These are phyloP conservation scores for Trametes cingulata DNA, from an alignment of 768 basidiomycete genomes.

Conservation along the genomic window DNA sequence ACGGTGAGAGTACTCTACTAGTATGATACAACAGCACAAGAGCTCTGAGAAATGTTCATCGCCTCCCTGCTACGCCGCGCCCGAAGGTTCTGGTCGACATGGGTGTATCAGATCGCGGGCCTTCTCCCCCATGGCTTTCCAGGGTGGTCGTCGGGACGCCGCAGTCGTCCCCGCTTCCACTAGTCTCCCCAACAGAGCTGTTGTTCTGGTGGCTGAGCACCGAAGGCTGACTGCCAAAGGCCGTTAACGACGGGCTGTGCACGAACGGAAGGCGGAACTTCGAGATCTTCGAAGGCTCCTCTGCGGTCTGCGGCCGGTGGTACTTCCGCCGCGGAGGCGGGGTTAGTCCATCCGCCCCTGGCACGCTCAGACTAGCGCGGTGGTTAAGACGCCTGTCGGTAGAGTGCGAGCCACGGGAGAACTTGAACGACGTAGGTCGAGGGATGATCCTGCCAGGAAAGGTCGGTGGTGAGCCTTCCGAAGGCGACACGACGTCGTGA, in stretches of 20 bases:
- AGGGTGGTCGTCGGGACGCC: neutral
- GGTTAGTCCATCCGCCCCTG: neutral
- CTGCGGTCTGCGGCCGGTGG: neutral
- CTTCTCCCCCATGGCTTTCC: conserved; percentile 1
- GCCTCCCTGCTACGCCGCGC: neutral
- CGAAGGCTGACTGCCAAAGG: conserved; percentile 18
- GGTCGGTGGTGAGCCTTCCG: neutral
- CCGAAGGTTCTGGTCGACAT: conserved; percentile 16
- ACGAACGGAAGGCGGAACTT: conserved; percentile 10
- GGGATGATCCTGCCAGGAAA: conserved; percentile 4
- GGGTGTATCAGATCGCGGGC: conserved; percentile 8
- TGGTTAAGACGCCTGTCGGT: neutral
- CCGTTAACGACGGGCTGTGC: conserved; percentile 23
- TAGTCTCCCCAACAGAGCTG: neutral
- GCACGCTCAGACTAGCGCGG: neutral
- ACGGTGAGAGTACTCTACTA: neutral
- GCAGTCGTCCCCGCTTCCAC: neutral
- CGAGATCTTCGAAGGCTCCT: neutral
- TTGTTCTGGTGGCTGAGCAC: neutral
- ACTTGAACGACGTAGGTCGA: neutral
- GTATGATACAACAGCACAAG: neutral
- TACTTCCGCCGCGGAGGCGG: conserved; percentile 14
- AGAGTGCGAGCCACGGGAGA: neutral
- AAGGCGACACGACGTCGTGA: neutral
- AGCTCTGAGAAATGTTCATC: neutral